Evolutionary conservation across 2,329 filamentous ascomycete species (phyloP), one percentile per base, ranked within the genome.

Genomic region (Cyphellophora europaea): DNA sequence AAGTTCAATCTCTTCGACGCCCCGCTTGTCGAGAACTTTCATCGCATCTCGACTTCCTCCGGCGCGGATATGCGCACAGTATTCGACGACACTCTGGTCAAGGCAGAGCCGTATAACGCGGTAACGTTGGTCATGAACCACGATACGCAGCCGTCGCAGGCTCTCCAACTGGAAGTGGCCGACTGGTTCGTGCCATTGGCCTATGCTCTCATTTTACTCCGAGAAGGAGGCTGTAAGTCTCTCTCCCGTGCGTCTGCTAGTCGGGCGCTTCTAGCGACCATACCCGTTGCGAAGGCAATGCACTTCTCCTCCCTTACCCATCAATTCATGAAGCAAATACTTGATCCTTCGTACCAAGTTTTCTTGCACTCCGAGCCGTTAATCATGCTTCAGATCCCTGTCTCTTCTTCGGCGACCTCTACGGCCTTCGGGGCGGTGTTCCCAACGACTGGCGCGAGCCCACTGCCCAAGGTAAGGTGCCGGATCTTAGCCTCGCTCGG

Each of bases 11-110:
- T 79, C 6, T 81, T 76, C 50, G 77, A 82, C 51, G 65, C 71
- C 0, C 75, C 77, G 0, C 60, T 82, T 1, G 67, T 82, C 2
- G 73, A 79, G 58, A 80, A 76, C 56, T 80, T 82, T 53, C 69
- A 66, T 36, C 53, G 63, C 14, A 62, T 78, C 32, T 75, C 71
- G 15, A 71, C 67, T 33, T 66, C 61, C 5, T 59, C 67, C 29
- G 61, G 61, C 6, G 71, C 65, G 2, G 77, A 81, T 50, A 54
- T 82, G 25, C 59, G 74, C 10, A 66, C 63, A 34, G 65, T 80
- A 2, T 78, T 78, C 48, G 69, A 77, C 37, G 57, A 61, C 15
- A 71, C 71, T 0, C 56, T 80, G 30, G 72, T 76, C 1, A 47
- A 66, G 12, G 52, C 52, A 8, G 57, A 61, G 30, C 72, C 72